Conservation (phyloP, 2,329 filamentous ascomycete species). For the Trichoderma simmonsii region DNA sequence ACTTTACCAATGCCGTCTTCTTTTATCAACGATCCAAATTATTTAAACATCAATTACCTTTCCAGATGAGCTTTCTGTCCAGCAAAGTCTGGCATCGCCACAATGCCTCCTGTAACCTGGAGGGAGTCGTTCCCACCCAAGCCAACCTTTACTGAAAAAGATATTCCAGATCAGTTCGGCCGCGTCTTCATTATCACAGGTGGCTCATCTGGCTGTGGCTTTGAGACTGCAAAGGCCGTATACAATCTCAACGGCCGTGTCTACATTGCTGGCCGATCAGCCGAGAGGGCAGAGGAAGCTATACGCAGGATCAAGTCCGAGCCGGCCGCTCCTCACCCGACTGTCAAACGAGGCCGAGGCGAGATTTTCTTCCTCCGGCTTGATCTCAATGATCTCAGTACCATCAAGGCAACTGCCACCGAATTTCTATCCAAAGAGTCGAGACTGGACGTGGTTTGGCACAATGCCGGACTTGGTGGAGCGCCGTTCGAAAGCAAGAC, state of each 20-base stretch:
- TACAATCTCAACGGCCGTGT: background rate
- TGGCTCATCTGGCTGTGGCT: background rate
- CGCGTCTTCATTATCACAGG: background rate
- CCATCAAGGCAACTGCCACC: background rate
- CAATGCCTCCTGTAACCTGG: background rate
- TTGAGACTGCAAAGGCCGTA: background rate
- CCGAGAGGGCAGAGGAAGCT: background rate
- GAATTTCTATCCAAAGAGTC: background rate
- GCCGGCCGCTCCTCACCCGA: background rate
- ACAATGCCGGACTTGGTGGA: background rate
- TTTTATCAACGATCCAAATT: accelerated
- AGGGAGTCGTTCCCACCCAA: background rate
- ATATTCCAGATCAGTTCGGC: background rate
- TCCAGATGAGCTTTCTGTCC: background rate
- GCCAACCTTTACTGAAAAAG: background rate
- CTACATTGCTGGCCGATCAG: background rate
- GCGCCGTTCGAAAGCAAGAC: background rate
- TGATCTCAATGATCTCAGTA: background rate
- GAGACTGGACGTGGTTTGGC: background rate
- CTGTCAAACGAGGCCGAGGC: background rate
- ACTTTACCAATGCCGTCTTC: background rate
- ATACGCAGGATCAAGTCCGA: background rate
- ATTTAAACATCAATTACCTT: background rate
- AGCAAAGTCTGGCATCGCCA: background rate
- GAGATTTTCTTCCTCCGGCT: background rate